phyloP scores from a whole-genome alignment of 2,329 filamentous ascomycete genomes.

The Hymenoscyphus repandus region DNA sequence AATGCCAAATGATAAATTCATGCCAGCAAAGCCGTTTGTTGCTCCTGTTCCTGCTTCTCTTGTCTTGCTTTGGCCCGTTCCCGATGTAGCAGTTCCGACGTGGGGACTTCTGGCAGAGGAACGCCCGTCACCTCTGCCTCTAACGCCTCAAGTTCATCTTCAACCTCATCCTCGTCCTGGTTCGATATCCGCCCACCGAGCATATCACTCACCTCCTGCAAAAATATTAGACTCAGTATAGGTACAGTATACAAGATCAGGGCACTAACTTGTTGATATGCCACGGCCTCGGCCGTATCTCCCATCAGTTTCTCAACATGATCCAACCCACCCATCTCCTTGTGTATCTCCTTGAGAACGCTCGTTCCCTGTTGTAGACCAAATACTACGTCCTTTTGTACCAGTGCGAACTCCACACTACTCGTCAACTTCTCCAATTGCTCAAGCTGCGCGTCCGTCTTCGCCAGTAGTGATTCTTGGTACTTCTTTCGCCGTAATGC shows the following conservation, averaged over 20 bases:
- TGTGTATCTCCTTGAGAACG: conserved; percentile 85
- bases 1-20: conserved; percentile 23
- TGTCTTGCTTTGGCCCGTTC: conserved; percentile 26
- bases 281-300: conserved; percentile 82
- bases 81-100: conserved; percentile 19
- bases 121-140: conserved; percentile 54
- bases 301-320: conserved; percentile 93
- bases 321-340: conserved; percentile 92
- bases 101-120: conserved; percentile 22
- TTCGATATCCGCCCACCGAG: conserved; percentile 83
- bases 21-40: conserved; percentile 28
- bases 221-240: conserved; percentile 4
- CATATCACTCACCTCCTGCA: conserved; percentile 86
- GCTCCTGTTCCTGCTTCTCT: conserved; percentile 12
- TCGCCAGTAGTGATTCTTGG: conserved; percentile 80
- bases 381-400: conserved; percentile 94
- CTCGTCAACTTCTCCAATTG: conserved; percentile 85
- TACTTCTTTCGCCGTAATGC: conserved; percentile 94
- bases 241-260: neutral
- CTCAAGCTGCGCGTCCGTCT: conserved; percentile 90
- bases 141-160: conserved; percentile 84
- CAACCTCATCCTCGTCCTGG: conserved; percentile 95
- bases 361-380: conserved; percentile 87
- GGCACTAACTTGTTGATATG: conserved; percentile 75
- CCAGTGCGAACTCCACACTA: conserved; percentile 90